Base-by-base conservation (phyloP, 129 eudicot genomes). In the Logfia minima region DNA sequence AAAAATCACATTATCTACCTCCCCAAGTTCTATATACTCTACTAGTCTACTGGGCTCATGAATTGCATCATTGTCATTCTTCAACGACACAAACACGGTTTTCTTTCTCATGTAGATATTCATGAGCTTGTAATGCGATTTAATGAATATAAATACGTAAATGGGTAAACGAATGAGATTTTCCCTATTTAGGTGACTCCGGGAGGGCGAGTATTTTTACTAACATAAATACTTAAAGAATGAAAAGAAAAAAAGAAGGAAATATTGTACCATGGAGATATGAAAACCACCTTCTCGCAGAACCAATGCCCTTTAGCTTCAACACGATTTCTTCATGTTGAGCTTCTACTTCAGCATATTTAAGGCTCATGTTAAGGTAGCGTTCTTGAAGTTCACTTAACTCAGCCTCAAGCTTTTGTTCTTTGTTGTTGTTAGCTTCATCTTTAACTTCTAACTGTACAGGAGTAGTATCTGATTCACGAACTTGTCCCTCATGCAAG, bases 311-410 rank as follows among this genome's bases (percentile, higher is more conserved):
- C 84, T 88, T 90, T 22, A 90, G 87, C 65, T 88, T 84, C 83
- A 90, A 80, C 13, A 88, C 90, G 24, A 90, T 92, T 70, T 88
- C 83, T 82, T 86, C 92, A 1, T 92, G 86, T 74, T 90, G 89
- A 75, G 84, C 89, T 80, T 90, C 96, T 23, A 90, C 96, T 75
- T 90, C 96, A 31, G 96, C 96, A 18, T 86, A 90, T 72, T 86
- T 88, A 24, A 90, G 89, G 77, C 96, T 90, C 88, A 88, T 88
- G 74, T 88, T 58, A 13, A 90, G 85, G 78, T 90, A 90, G 4
- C 88, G 85, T 35, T 90, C 92, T 59, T 89, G 92, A 80, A 90
- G 81, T 69, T 90, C 96, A 72, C 28, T 70, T 28, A 90, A 72
- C 80, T 90, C 96, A 0, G 70, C 74, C 68, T 90, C 86, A 6